These are phyloP conservation scores for Alternaria gansuensis DNA, from an alignment of 2,329 filamentous ascomycete species.

Conservation along the genomic window DNA sequence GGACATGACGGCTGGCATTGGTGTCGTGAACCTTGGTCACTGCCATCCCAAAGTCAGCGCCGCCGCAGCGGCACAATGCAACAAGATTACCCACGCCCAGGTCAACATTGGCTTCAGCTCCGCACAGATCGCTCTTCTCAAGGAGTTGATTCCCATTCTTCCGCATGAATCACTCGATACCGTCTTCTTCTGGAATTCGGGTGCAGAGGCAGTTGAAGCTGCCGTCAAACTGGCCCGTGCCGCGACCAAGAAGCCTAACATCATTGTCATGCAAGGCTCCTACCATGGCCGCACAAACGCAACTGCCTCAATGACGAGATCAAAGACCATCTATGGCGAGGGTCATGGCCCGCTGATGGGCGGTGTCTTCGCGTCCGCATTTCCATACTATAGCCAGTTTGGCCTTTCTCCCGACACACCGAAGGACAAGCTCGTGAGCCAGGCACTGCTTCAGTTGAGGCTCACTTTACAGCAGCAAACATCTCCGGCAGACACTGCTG, in stretches of 20 bases:
- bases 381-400: slow-evolving; percentile 45
- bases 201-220: slow-evolving; percentile 43
- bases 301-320: slow-evolving; percentile 43
- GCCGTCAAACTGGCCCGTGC: slow-evolving; percentile 42
- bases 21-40: slow-evolving; percentile 43
- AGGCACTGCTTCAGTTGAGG: slow-evolving; percentile 39
- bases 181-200: slow-evolving; percentile 46
- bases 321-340: slow-evolving; percentile 45
- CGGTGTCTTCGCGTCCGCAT: slow-evolving; percentile 43
- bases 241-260: slow-evolving; percentile 44
- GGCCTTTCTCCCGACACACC: slow-evolving; percentile 35
- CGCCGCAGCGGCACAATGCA: slow-evolving; percentile 42
- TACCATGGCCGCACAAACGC: slow-evolving; percentile 45
- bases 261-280: slow-evolving; percentile 47
- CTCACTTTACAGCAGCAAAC: slow-evolving; percentile 42
- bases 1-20: slow-evolving; percentile 43
- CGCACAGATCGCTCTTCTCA: slow-evolving; percentile 40
- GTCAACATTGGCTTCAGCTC: slow-evolving; percentile 46
- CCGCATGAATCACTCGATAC: slow-evolving; percentile 41
- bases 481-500: slow-evolving; percentile 40
- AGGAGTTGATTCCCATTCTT: slow-evolving; percentile 41
- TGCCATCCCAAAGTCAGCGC: slow-evolving; percentile 46
- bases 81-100: slow-evolving; percentile 43
- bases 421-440: slow-evolving; percentile 37
- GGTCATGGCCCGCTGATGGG: slow-evolving; percentile 44